A percentile compares a stretch with the other conserved stretches of the same genome.
Conservation (phyloP, 2,329 filamentous ascomycete genomes). For the Neopestalotiopsis sp. region DNA sequence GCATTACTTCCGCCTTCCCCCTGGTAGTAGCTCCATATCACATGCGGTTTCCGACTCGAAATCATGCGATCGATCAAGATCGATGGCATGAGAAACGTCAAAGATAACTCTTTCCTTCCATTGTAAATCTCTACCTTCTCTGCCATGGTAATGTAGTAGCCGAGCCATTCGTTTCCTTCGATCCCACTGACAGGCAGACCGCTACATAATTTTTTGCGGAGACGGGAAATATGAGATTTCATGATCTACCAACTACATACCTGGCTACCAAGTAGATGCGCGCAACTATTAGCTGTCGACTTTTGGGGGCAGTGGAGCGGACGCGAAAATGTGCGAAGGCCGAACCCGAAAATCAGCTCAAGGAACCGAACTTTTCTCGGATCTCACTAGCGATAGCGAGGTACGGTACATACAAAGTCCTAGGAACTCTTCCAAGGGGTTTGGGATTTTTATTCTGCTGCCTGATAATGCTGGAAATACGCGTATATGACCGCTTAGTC, state of each 20-base stretch:
- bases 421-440: background rate
- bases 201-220: background rate
- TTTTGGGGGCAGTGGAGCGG: background rate
- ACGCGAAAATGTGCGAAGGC: background rate
- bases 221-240: background rate
- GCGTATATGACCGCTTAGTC: background rate
- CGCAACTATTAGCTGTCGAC: background rate
- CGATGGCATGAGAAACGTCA: background rate
- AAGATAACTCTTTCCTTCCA: background rate
- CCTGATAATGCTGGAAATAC: background rate
- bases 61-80: background rate
- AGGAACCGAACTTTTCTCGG: background rate
- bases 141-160: background rate
- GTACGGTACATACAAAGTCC: background rate
- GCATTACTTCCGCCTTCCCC: background rate
- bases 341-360: background rate
- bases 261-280: background rate
- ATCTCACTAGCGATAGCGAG: background rate
- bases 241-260: background rate
- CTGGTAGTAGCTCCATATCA: background rate
- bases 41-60: background rate
- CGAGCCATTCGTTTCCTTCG: background rate
- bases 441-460: background rate
- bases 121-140: background rate
- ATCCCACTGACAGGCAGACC: background rate